Evolutionary conservation across 2,329 filamentous ascomycete species (phyloP).

Genomic region (Fusarium dimerum): DNA sequence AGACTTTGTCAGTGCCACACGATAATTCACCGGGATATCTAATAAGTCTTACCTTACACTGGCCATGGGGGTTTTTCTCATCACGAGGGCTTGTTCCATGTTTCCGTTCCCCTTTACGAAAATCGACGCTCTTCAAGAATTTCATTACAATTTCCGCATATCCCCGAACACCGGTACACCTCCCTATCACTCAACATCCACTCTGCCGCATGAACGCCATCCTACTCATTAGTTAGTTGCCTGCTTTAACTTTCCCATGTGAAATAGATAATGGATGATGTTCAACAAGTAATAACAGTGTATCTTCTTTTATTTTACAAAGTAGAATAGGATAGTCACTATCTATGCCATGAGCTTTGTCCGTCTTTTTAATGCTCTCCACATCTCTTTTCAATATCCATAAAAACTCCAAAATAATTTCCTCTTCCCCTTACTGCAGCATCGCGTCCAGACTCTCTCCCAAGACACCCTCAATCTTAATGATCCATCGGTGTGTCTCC

Average conservation of each 20-base stretch:
- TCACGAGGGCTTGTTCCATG: background rate
- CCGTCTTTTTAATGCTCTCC: background rate
- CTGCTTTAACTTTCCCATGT: too few species aligned
- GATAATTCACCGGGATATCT: background rate
- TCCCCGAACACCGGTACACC: too few species aligned
- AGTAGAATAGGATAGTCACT: too few species aligned
- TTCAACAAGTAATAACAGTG: too few species aligned
- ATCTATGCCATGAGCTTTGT: background rate
- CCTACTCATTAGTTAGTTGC: too few species aligned
- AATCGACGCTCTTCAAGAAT: too few species aligned
- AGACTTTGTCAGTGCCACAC: background rate
- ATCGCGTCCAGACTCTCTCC: conserved; percentile 91
- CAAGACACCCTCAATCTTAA: conserved; percentile 82
- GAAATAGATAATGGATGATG: too few species aligned
- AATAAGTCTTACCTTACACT: background rate
- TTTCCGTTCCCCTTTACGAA: background rate
- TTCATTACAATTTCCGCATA: too few species aligned
- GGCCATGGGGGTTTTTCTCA: background rate
- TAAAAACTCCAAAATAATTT: conserved; percentile 13
- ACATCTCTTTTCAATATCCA: background rate
- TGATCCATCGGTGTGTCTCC: conserved; percentile 88
- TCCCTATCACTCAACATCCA: too few species aligned
- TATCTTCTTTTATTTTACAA: too few species aligned
- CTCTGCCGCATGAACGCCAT: too few species aligned
- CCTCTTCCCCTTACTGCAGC: conserved; percentile 65